A percentile compares a stretch with the other conserved stretches of the same genome.
Evolutionary conservation across 768 basidiomycete species (phyloP).

Genomic region (Mycena latifolia): DNA sequence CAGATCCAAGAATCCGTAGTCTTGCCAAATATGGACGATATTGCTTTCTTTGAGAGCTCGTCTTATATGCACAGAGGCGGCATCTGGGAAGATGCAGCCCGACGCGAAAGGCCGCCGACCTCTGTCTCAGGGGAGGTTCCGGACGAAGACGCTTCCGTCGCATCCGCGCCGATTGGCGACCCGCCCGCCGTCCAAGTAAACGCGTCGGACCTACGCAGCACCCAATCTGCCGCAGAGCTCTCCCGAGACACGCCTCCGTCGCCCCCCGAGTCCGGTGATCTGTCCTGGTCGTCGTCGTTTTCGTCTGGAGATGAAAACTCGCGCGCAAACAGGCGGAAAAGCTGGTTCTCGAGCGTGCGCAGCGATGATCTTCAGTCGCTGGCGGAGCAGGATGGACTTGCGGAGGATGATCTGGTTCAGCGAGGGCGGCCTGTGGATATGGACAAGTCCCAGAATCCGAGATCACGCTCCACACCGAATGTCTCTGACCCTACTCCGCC

Average conservation of each 20-base stretch:
- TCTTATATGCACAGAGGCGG: conserved; percentile 81
- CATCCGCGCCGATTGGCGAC: conserved; percentile 53
- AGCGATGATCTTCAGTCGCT: conserved; percentile 50
- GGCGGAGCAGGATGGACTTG: conserved; percentile 37
- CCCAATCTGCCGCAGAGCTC: conserved; percentile 48
- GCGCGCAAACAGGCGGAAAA: conserved; percentile 55
- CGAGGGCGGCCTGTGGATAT: conserved; percentile 54
- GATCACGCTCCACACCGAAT: conserved; percentile 51
- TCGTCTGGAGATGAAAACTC: conserved; percentile 37
- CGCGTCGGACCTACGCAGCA: conserved; percentile 34
- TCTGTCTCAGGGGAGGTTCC: conserved; percentile 33
- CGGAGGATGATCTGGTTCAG: conserved; percentile 40
- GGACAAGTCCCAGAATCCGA: conserved; percentile 40
- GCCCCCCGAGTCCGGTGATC: conserved; percentile 38
- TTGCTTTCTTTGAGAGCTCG: conserved; percentile 91
- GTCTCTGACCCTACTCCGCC: conserved; percentile 50
- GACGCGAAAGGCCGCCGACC: conserved; percentile 49
- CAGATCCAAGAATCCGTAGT: conserved; percentile 96
- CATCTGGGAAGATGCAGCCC: conserved; percentile 85
- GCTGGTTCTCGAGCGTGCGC: conserved; percentile 67
- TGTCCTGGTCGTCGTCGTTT: conserved; percentile 34
- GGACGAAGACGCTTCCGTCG: conserved; percentile 49
- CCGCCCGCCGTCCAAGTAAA: conserved; percentile 33
- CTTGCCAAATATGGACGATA: conserved; percentile 98
- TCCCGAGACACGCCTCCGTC: conserved; percentile 36